Evolutionary conservation across 805 yeast species (phyloP), one percentile per base, ranked within the genome.

Genomic region (Sugiyamaella lignohabitans): DNA sequence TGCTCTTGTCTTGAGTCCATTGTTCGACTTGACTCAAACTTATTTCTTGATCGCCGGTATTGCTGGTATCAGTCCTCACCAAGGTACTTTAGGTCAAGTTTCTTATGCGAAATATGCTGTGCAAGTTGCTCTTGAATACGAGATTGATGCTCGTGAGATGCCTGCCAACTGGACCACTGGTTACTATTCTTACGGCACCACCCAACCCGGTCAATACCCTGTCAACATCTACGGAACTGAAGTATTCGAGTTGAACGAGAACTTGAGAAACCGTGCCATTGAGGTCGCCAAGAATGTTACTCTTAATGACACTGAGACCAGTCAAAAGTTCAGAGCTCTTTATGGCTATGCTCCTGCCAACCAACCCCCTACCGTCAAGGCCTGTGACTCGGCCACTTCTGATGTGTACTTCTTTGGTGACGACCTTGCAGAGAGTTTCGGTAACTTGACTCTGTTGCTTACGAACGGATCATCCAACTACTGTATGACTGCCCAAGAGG

Each of bases 401-500:
- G 84, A 80, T 60, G 73, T 69, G 52, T 79, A 79, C 68, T 80
- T 73, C 72, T 68, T 72, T 40, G 86, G 85, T 50, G 63, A 69
- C 43, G 61, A 63, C 14, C 68, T 80, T 55, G 74, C 71, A 49
- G 73, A 76, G 56, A 66, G 77, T 55, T 76, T 78, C 58, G 60
- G 70, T 21, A 68, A 69, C 60, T 74, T 66, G 57, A 70, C 82
- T 30, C 51, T 54, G 14, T 53, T 78, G 52, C 61, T 79, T 59
- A 74, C 84, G 53, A 80, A 80, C 57, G 80, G 79, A 46, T 70
- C 80, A 34, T 83, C 77, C 22, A 64, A 63, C 11, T 80, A 78
- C 67, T 77, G 83, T 61, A 59, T 79, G 38, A 73, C 83, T 39
- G 82, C 81, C 46, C 84, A 79, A 62, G 86, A 80, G 62, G 86